A percentile compares a stretch with the other conserved stretches of the same genome.
Conservation (phyloP, 1,284 basidiomycete species). For the Tilletia walkeri region DNA sequence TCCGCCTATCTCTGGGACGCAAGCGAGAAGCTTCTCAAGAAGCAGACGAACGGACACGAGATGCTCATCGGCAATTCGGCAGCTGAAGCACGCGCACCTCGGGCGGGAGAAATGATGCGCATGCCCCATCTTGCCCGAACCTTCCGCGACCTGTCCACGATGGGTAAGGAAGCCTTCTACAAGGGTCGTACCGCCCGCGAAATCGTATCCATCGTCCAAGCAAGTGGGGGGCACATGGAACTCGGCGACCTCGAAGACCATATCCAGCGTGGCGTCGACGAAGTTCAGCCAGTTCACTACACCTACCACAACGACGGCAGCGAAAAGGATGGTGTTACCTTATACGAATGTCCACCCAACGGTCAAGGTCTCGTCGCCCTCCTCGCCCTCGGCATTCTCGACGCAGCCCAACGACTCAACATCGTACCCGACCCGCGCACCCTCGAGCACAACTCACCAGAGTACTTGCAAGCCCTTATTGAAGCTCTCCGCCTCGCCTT, state of each 20-base stretch:
- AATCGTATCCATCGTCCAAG: constrained; percentile 71
- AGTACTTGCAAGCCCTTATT: constrained; percentile 83
- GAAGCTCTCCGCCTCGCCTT: constrained; percentile 76
- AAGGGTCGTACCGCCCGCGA: constrained; percentile 82
- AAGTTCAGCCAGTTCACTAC: constrained; percentile 86
- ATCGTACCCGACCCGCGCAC: constrained; percentile 70
- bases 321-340: constrained; percentile 65
- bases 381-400: constrained; percentile 85
- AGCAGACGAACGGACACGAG: constrained; percentile 69
- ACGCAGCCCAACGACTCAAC: constrained; percentile 74
- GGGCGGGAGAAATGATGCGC: constrained; percentile 56
- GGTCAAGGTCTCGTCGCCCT: constrained; percentile 94
- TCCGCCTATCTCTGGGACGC: constrained; percentile 64
- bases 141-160: constrained; percentile 72
- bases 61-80: constrained; percentile 66
- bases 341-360: constrained; percentile 78
- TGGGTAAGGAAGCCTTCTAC: constrained; percentile 89
- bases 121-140: constrained; percentile 75
- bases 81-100: constrained; percentile 65
- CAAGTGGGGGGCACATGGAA: constrained; percentile 83
- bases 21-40: constrained; percentile 70
- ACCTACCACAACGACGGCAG: constrained; percentile 64
- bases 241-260: constrained; percentile 81
- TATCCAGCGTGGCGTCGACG: constrained; percentile 61
- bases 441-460: constrained; percentile 80